Base-by-base conservation (phyloP, 805 yeast genomes). In the Metschnikowia orientalis region DNA sequence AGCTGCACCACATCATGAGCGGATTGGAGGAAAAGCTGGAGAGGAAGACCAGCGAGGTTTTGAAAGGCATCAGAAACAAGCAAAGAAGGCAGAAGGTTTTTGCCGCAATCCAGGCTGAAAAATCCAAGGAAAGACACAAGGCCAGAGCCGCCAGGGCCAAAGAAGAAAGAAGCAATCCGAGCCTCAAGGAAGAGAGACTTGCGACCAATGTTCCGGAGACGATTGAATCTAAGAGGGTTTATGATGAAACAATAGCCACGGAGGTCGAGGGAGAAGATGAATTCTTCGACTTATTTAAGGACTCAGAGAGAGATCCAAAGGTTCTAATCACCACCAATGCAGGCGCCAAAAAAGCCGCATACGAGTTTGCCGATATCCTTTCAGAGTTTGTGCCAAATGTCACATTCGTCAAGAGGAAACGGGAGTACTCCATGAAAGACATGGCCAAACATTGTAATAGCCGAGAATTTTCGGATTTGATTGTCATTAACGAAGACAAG, bases 401-500 rank as follows among this genome's bases (percentile, higher is more conserved):
- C 1, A 80, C 89, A 5, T 92, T 90, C 55, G 79, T 89, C 39
- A 87, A 89, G 59, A 74, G 98, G 38, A 87, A 88, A 52, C 72
- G 78, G 47, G 90, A 90, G 48, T 89, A 79, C 56, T 71, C 74
- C 21, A 81, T 92, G 73, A 78, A 81, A 44, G 95, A 87, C 31
- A 92, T 92, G 74, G 87, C 94, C 8, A 76, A 77, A 38, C 77
- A 78, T 48, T 85, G 96, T 58, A 56, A 77, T 24, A 85, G 83
- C 53, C 68, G 97, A 53, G 90, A 80, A 13, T 92, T 73, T 61
- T 89, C 97, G 0, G 95, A 89, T 53, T 64, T 92, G 50, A 66
- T 92, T 18, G 88, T 92, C 30, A 77, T 92, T 40, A 92, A 92
- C 56, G 98, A 92, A 60, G 96, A 87, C 61, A 89, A 89, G 61